Conservation (phyloP, 257 asterid genomes). For the Knoxia roxburghii region DNA sequence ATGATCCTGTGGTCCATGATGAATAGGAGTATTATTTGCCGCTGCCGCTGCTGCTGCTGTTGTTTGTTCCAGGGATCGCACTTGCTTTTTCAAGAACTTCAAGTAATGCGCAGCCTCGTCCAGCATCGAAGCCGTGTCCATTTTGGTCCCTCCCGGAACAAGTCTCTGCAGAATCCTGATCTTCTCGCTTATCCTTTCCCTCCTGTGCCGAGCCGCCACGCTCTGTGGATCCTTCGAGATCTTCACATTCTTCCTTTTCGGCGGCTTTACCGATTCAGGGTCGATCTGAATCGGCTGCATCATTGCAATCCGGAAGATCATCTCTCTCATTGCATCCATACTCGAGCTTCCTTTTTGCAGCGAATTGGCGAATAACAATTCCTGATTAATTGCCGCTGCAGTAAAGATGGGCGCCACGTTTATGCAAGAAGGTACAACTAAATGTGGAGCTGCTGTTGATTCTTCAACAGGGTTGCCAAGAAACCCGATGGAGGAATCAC, state of each 20-base stretch:
- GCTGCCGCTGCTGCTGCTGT: neutral
- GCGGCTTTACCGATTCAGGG: slow-evolving; percentile 37
- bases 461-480: slow-evolving; percentile 16
- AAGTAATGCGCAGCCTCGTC: slow-evolving; percentile 57
- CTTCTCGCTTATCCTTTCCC: slow-evolving; percentile 51
- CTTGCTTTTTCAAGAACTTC: slow-evolving; percentile 48
- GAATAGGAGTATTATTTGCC: no score
- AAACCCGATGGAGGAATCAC: neutral
- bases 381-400: neutral
- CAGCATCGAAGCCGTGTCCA: slow-evolving; percentile 59
- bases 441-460: neutral
- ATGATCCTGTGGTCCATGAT: no score
- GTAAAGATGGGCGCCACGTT: neutral
- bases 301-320: slow-evolving; percentile 47
- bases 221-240: slow-evolving; percentile 55
- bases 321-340: slow-evolving; percentile 53
- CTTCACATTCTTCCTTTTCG: slow-evolving; percentile 50
- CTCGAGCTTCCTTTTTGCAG: slow-evolving; percentile 25
- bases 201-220: slow-evolving; percentile 49
- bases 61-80: slow-evolving; percentile 30
- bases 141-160: slow-evolving; percentile 59
- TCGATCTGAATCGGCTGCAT: slow-evolving; percentile 56
- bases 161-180: slow-evolving; percentile 47
- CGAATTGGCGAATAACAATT: neutral
- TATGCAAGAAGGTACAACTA: no score